phyloP scores from a whole-genome alignment of 2,329 filamentous ascomycete species.

The Nigrospora sphaerica region DNA sequence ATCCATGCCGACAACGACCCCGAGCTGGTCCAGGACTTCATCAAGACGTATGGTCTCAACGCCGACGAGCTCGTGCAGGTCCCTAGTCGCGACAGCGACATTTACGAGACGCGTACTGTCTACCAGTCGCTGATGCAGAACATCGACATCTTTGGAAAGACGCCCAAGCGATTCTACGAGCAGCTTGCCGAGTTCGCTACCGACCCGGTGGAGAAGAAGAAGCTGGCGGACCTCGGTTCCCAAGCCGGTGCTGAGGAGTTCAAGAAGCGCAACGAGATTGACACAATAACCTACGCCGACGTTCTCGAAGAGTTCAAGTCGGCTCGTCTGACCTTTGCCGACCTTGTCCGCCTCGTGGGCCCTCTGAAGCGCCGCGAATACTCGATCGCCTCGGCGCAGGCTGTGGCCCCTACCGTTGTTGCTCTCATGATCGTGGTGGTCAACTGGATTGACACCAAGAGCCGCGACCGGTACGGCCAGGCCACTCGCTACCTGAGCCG shows the following conservation, averaged over 20 bases:
- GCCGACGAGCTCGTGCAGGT: conserved; percentile 84
- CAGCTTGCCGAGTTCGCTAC: conserved; percentile 77
- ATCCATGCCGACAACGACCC: conserved; percentile 94
- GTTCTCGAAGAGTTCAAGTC: conserved; percentile 84
- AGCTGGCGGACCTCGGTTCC: conserved; percentile 68
- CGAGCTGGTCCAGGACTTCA: conserved; percentile 73
- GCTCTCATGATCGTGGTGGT: conserved; percentile 96
- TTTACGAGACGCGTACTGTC: conserved; percentile 82
- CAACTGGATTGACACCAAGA: conserved; percentile 83
- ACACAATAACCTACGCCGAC: conserved; percentile 87
- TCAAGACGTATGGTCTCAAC: conserved; percentile 81
- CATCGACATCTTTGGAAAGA: conserved; percentile 92
- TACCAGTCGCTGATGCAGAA: conserved; percentile 90
- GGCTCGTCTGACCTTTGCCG: conserved; percentile 80
- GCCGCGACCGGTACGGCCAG: conserved; percentile 85
- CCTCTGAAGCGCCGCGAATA: conserved; percentile 97
- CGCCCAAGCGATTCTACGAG: conserved; percentile 97
- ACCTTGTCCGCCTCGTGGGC: conserved; percentile 78
- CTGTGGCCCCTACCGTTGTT: conserved; percentile 84
- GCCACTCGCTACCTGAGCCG: conserved; percentile 82
- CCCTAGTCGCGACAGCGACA: conserved; percentile 70
- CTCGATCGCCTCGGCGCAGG: conserved; percentile 96
- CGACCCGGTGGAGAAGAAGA: conserved; percentile 75
- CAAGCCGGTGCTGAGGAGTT: conserved; percentile 81
- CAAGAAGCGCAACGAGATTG: conserved; percentile 85